Evolutionary conservation across 2,329 filamentous ascomycete species (phyloP).

Genomic region (Penicillium sp.): DNA sequence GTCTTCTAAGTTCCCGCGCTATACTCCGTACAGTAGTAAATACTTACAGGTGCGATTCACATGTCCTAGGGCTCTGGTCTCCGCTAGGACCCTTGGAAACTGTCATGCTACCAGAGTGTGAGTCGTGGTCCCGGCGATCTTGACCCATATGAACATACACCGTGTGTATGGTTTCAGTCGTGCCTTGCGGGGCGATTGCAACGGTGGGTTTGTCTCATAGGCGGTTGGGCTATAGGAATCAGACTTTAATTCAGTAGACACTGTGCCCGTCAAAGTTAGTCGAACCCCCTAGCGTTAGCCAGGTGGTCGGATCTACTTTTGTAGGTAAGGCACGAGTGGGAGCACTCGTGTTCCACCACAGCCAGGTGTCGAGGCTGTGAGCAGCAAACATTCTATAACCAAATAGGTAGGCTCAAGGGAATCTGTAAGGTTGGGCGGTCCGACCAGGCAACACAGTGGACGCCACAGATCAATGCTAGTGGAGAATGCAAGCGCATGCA

Average conservation of each 20-base stretch:
- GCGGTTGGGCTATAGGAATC: background rate
- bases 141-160: background rate
- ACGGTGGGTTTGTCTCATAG: background rate
- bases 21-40: no score
- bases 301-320: background rate
- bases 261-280: background rate
- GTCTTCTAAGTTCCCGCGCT: no score
- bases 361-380: no score
- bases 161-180: background rate
- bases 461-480: conserved; percentile 4
- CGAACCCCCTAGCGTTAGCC: background rate
- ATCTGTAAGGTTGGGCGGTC: background rate
- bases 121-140: background rate
- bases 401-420: no score
- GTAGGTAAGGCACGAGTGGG: background rate
- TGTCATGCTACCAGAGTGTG: background rate
- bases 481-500: conserved; percentile 12
- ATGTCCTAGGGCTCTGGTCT: background rate
- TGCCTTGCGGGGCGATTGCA: background rate
- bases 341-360: background rate
- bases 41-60: background rate
- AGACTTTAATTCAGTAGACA: background rate
- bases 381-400: no score
- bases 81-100: background rate
- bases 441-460: background rate